Evolutionary conservation across 140 eudicot species (phyloP).

Genomic region (Artemisia princeps): DNA sequence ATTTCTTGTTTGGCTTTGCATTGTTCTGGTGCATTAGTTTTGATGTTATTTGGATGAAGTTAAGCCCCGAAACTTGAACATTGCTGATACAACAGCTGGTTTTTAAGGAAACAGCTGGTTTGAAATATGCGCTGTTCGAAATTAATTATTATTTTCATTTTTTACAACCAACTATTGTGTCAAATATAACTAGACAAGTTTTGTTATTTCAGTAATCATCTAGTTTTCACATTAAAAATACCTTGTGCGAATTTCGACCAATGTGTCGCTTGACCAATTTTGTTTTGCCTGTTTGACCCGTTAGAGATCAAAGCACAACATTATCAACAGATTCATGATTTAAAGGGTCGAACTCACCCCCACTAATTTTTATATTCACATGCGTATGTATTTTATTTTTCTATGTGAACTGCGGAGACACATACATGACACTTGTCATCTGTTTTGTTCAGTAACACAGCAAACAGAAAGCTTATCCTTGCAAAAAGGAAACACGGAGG

Average conservation of each 20-base stretch:
- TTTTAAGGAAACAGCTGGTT: no score
- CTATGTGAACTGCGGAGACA: background rate
- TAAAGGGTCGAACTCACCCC: no score
- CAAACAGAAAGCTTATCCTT: constrained; percentile 45
- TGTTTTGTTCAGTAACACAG: constrained; percentile 54
- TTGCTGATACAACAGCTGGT: no score
- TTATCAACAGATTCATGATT: no score
- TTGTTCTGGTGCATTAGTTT: background rate
- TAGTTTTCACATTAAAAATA: background rate
- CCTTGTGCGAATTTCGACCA: background rate
- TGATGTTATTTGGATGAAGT: background rate
- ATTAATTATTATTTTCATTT: background rate
- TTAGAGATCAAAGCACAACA: background rate
- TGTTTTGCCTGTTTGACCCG: no score
- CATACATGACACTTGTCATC: constrained; percentile 6
- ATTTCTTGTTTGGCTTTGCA: background rate
- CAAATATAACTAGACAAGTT: background rate
- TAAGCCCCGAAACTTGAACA: no score
- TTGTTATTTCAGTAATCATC: no score
- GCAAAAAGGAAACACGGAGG: constrained; percentile 53
- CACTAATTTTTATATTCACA: no score
- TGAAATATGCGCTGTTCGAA: background rate
- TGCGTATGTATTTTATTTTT: background rate
- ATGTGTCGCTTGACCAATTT: no score
- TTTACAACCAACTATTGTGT: background rate